Percentiles rank a stretch among this genome's conserved stretches.
Evolutionary conservation across 805 yeast genomes (phyloP).

Genomic region (Saccharomycopsis synnaedendra): DNA sequence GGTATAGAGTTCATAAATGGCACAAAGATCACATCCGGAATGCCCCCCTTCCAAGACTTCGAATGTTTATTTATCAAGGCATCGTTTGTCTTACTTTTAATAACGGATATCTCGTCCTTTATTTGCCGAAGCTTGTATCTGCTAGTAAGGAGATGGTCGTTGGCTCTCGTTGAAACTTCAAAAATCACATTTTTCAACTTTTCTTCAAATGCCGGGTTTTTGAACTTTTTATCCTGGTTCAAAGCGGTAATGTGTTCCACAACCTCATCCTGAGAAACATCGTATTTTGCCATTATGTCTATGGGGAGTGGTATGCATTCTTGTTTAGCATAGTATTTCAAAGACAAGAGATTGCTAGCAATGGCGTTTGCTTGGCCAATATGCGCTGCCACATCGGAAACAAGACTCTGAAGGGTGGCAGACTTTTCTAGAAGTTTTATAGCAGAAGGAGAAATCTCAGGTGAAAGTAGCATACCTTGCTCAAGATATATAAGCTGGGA

Average conservation of each 20-base stretch:
- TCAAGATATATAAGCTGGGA: conserved; percentile 64
- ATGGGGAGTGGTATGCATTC: conserved; percentile 44
- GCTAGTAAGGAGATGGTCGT: conserved; percentile 70
- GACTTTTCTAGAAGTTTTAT: conserved; percentile 36
- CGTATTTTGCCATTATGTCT: conserved; percentile 41
- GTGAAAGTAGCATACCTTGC: conserved; percentile 48
- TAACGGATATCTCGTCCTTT: conserved; percentile 25
- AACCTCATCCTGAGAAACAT: conserved; percentile 53
- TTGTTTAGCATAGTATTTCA: conserved; percentile 43
- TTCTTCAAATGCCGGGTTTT: conserved; percentile 22
- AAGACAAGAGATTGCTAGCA: conserved; percentile 50
- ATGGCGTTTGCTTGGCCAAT: conserved; percentile 74
- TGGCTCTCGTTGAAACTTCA: conserved; percentile 63
- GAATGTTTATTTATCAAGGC: conserved; percentile 21
- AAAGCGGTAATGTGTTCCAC: conserved; percentile 30
- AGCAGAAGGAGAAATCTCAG: conserved; percentile 44
- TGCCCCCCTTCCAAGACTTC: conserved; percentile 30
- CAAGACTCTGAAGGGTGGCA: conserved; percentile 28
- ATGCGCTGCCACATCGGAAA: conserved; percentile 63
- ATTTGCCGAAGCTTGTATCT: conserved; percentile 37
- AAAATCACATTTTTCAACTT: conserved; percentile 47
- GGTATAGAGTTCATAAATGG: conserved; percentile 66
- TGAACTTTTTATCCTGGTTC: conserved; percentile 5
- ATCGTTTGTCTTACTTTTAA: conserved; percentile 22
- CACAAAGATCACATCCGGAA: conserved; percentile 55